Percentiles rank a stretch among this genome's conserved stretches.
These are phyloP conservation scores for Russula earlei DNA, from an alignment of 768 basidiomycete species.

Conservation along the genomic window DNA sequence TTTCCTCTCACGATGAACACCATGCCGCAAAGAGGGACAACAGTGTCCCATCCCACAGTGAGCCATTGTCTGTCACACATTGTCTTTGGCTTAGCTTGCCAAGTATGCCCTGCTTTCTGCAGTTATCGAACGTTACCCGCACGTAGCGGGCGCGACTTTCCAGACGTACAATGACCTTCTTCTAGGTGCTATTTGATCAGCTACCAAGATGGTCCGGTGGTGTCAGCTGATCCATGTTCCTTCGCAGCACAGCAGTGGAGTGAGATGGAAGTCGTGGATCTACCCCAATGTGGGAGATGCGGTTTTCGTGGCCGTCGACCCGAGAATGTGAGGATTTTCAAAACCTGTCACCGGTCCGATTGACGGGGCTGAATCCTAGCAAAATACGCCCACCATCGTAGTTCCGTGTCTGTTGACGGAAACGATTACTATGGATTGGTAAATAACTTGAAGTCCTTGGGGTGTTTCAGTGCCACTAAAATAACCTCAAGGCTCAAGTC, in stretches of 20 bases:
- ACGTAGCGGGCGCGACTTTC: conserved; percentile 6
- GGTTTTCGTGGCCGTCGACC: conserved; percentile 13
- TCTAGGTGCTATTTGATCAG: neutral
- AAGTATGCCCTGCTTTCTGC: conserved; percentile 8
- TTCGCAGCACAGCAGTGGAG: conserved; percentile 14
- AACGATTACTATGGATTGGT: conserved; percentile 14
- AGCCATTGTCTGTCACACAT: neutral
- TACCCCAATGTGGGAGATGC: conserved; percentile 16
- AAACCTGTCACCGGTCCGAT: neutral
- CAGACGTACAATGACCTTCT: conserved; percentile 19
- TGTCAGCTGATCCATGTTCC: neutral
- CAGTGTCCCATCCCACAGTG: conserved; percentile 1
- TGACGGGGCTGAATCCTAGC: neutral
- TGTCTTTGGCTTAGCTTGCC: neutral
- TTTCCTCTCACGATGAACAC: neutral
- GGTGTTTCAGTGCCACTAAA: neutral
- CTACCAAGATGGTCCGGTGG: neutral
- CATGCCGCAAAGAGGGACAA: neutral
- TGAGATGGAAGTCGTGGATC: conserved; percentile 10
- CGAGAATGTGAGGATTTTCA: conserved; percentile 2
- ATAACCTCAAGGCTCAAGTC: neutral
- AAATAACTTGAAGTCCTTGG: neutral
- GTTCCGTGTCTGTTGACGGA: conserved; percentile 10
- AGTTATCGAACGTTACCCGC: conserved; percentile 3
- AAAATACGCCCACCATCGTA: neutral